Evolutionary conservation across 306 rosid genomes (phyloP).

Genomic region (Castanea sativa): DNA sequence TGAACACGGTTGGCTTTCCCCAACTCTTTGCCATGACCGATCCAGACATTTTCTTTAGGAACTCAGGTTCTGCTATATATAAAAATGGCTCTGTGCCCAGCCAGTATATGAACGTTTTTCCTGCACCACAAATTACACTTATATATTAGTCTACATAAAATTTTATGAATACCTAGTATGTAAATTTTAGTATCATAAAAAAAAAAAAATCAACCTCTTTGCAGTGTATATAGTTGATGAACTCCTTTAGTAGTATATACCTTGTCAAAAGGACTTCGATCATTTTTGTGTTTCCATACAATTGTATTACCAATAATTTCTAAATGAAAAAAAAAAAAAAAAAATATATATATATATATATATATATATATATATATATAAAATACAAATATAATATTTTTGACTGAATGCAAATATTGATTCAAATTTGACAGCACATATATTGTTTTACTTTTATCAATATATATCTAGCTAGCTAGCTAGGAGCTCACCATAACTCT

Average conservation of each 20-base stretch:
- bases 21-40: constrained; percentile 61
- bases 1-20: constrained; percentile 79
- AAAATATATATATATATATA: too few relatives aligned
- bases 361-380: too few relatives aligned
- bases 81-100: constrained; percentile 82
- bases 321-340: too few relatives aligned
- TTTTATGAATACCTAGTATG: neutral
- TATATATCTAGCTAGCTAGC: too few relatives aligned
- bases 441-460: too few relatives aligned
- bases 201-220: neutral
- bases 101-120: constrained; percentile 74
- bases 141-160: neutral
- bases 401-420: too few relatives aligned
- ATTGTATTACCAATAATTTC: too few relatives aligned
- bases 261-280: too few relatives aligned
- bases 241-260: neutral
- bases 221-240: neutral
- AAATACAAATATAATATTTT: too few relatives aligned
- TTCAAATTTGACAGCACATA: too few relatives aligned
- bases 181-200: neutral
- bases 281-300: too few relatives aligned
- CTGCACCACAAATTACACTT: constrained; percentile 24
- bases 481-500: constrained; percentile 50
- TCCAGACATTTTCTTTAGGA: constrained; percentile 58
- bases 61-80: constrained; percentile 67